Percentiles rank a stretch among this genome's conserved stretches.
These are phyloP conservation scores for Hansfordia pulvinata DNA, from an alignment of 2,329 filamentous ascomycete genomes.

Conservation along the genomic window DNA sequence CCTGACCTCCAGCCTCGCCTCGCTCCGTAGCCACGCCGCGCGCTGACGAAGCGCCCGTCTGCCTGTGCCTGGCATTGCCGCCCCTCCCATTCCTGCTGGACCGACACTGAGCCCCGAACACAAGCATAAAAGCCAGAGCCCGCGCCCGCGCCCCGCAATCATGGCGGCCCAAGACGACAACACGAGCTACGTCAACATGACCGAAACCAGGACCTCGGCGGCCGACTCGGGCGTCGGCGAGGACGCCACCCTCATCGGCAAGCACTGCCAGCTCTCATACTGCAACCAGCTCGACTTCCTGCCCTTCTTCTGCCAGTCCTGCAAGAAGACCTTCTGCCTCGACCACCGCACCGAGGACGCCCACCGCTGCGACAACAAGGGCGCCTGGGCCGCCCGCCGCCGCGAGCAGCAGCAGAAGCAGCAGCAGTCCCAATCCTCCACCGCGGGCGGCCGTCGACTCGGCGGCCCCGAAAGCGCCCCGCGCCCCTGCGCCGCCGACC, in stretches of 20 bases:
- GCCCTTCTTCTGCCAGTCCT: slow-evolving; percentile 87
- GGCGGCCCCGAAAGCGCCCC: slow-evolving; percentile 39
- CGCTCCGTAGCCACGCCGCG: no score
- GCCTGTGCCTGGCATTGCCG: no score
- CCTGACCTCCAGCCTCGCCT: no score
- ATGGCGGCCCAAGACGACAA: slow-evolving; percentile 24
- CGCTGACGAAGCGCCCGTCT: no score
- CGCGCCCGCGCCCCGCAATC: no score
- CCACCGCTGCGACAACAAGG: slow-evolving; percentile 52
- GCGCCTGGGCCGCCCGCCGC: slow-evolving; percentile 47
- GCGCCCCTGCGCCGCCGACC: slow-evolving; percentile 52
- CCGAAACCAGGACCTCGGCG: no score
- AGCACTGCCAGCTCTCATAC: slow-evolving; percentile 81
- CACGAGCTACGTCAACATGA: slow-evolving; percentile 58
- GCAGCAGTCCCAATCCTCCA: slow-evolving; percentile 36
- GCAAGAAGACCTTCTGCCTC: slow-evolving; percentile 73
- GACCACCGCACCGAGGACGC: slow-evolving; percentile 81
- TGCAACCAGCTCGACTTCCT: slow-evolving; percentile 95
- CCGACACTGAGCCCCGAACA: no score
- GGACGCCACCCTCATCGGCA: slow-evolving; percentile 76
- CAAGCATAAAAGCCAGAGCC: no score
- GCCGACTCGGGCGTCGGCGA: no score
- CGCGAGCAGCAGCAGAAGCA: slow-evolving; percentile 41
- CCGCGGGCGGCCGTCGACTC: slow-evolving; percentile 39
- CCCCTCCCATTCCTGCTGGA: no score